phyloP scores from a whole-genome alignment of 306 rosid species.

The Sicyos edulis region DNA sequence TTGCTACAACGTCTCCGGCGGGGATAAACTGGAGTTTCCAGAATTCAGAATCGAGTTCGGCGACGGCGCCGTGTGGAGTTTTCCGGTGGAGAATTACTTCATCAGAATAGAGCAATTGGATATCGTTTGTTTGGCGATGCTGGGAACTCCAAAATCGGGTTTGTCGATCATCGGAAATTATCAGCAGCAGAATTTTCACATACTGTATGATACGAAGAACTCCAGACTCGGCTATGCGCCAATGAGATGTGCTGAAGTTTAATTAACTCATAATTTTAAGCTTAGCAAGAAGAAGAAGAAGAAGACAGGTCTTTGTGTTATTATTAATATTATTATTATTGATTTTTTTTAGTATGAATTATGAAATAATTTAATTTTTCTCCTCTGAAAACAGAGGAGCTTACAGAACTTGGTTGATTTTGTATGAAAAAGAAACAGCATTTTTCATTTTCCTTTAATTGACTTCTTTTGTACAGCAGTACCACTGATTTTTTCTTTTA shows the following conservation, averaged over 20 bases:
- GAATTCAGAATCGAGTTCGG: conserved; percentile 60
- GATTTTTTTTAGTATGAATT: not conserved
- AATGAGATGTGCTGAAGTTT: conserved; percentile 79
- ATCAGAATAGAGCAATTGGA: conserved; percentile 60
- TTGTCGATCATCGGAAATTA: conserved; percentile 90
- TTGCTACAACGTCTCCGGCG: conserved; percentile 88
- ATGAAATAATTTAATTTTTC: conserved; percentile 13
- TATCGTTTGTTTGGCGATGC: conserved; percentile 71
- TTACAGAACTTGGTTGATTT: not conserved
- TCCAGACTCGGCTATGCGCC: conserved; percentile 89
- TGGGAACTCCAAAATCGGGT: conserved; percentile 61
- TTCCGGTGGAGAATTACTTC: conserved; percentile 86
- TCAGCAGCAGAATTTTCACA: conserved; percentile 95
- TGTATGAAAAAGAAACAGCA: not conserved
- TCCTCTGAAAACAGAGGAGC: not conserved
- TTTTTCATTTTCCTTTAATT: not conserved
- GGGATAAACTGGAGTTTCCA: conserved; percentile 65
- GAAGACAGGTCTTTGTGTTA: not conserved
- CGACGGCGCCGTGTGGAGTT: conserved; percentile 87
- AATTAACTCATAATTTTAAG: not conserved
- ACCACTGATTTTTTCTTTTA: no score
- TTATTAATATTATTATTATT: not conserved
- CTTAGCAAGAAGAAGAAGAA: not conserved
- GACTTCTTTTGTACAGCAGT: not conserved
- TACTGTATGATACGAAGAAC: conserved; percentile 72